phyloP scores from a whole-genome alignment of 2,329 filamentous ascomycete genomes.

The Keithomyces neogunnii region DNA sequence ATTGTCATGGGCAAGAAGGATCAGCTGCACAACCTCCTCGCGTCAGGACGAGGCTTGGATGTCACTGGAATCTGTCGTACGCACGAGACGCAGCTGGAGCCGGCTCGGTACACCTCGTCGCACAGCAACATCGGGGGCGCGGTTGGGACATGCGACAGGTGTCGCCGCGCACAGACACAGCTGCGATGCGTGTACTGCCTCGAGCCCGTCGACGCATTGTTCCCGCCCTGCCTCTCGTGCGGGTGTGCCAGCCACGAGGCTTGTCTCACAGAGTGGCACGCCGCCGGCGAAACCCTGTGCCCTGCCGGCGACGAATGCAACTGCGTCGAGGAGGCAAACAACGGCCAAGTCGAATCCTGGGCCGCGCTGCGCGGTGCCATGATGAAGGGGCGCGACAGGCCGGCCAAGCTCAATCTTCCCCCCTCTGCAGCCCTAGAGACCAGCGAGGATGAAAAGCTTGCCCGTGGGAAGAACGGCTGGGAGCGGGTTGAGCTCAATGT shows the following conservation, averaged over 20 bases:
- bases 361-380: slow-evolving; percentile 35
- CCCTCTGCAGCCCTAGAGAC: slow-evolving; percentile 20
- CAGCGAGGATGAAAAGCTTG: slow-evolving; percentile 20
- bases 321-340: slow-evolving; percentile 48
- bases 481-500: slow-evolving; percentile 17
- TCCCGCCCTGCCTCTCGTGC: slow-evolving; percentile 52
- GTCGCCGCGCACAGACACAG: slow-evolving; percentile 46
- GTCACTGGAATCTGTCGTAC: slow-evolving; percentile 54
- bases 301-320: slow-evolving; percentile 58
- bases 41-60: slow-evolving; percentile 50
- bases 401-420: slow-evolving; percentile 14
- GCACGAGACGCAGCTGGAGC: slow-evolving; percentile 55
- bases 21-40: slow-evolving; percentile 38
- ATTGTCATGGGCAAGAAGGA: slow-evolving; percentile 51
- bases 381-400: slow-evolving; percentile 19
- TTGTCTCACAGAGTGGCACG: slow-evolving; percentile 52
- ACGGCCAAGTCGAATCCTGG: slow-evolving; percentile 53
- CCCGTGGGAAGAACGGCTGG: slow-evolving; percentile 15
- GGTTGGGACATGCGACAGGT: slow-evolving; percentile 41
- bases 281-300: slow-evolving; percentile 46
- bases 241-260: slow-evolving; percentile 53
- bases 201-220: slow-evolving; percentile 51
- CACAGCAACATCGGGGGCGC: slow-evolving; percentile 34
- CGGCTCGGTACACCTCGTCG: slow-evolving; percentile 38
- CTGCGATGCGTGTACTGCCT: slow-evolving; percentile 55